phyloP scores from a whole-genome alignment of 1,284 basidiomycete genomes.

The Schizopora paradoxa region DNA sequence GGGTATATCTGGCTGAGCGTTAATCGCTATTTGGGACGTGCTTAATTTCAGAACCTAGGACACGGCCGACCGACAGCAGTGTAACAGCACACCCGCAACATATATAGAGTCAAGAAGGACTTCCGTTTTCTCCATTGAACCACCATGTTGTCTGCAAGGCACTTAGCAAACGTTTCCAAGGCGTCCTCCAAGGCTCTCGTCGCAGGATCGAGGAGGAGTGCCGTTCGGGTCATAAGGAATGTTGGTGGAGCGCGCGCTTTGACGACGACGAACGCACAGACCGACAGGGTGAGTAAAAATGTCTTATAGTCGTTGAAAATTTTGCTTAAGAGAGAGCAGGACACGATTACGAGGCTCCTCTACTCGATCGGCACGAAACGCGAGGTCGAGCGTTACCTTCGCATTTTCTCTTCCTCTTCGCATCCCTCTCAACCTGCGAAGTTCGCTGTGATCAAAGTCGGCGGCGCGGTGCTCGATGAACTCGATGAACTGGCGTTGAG shows the following conservation, averaged over 20 bases:
- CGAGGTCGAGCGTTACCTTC: constrained; percentile 93
- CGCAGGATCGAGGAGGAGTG: constrained; percentile 6
- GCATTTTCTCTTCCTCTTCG: constrained; percentile 89
- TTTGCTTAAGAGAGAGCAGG: constrained; percentile 40
- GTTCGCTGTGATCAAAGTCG: constrained; percentile 93
- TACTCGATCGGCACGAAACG: constrained; percentile 94
- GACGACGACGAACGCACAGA: constrained; percentile 13
- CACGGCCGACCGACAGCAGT: too few species aligned
- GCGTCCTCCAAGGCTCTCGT: background rate
- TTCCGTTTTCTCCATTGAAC: background rate
- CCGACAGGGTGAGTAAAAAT: constrained; percentile 14
- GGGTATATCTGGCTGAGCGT: too few species aligned
- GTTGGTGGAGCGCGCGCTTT: constrained; percentile 1
- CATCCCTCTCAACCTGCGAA: constrained; percentile 80
- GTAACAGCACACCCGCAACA: too few species aligned
- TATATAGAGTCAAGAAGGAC: too few species aligned
- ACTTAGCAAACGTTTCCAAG: background rate
- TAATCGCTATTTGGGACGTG: too few species aligned
- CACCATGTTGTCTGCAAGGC: constrained; percentile 7
- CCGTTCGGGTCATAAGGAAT: constrained; percentile 8
- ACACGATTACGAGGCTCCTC: constrained; percentile 88
- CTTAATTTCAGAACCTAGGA: too few species aligned
- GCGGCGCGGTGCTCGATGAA: constrained; percentile 87
- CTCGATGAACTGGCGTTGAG: constrained; percentile 89
- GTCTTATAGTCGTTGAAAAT: background rate